Evolutionary conservation across 805 yeast genomes (phyloP).

Genomic region (Isabelozyma heimii): DNA sequence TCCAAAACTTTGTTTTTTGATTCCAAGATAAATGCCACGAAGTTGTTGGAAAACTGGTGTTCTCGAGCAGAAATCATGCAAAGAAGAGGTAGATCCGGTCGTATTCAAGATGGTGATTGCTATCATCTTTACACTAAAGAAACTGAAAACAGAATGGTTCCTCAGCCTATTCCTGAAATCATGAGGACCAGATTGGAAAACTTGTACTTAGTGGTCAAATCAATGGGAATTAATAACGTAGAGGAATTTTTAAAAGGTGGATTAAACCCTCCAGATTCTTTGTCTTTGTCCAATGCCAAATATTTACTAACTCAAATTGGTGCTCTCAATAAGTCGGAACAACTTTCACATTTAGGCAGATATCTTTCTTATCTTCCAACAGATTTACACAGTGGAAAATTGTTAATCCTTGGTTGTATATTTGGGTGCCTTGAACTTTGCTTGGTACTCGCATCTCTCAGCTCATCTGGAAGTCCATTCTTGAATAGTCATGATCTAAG

Average conservation of each 20-base stretch:
- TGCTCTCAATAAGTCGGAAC: slow-evolving; percentile 48
- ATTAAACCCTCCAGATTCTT: slow-evolving; percentile 71
- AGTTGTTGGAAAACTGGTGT: slow-evolving; percentile 77
- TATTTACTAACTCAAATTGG: slow-evolving; percentile 65
- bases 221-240: slow-evolving; percentile 83
- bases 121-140: slow-evolving; percentile 73
- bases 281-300: slow-evolving; percentile 51
- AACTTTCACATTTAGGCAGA: slow-evolving; percentile 72
- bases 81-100: slow-evolving; percentile 98
- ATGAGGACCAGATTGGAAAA: slow-evolving; percentile 80
- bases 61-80: slow-evolving; percentile 88
- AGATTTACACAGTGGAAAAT: slow-evolving; percentile 81
- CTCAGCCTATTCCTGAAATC: slow-evolving; percentile 86
- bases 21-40: slow-evolving; percentile 62
- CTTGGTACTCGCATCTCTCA: slow-evolving; percentile 75
- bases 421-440: slow-evolving; percentile 80
- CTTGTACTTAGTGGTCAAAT: slow-evolving; percentile 75
- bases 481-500: slow-evolving; percentile 58
- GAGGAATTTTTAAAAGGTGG: slow-evolving; percentile 68
- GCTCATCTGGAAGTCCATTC: slow-evolving; percentile 75
- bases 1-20: slow-evolving; percentile 78
- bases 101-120: slow-evolving; percentile 80
- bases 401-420: slow-evolving; percentile 73
- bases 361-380: slow-evolving; percentile 81
- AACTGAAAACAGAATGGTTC: slow-evolving; percentile 54